Evolutionary conservation across 2,329 filamentous ascomycete genomes (phyloP).

Genomic region (Exophiala spinifera): DNA sequence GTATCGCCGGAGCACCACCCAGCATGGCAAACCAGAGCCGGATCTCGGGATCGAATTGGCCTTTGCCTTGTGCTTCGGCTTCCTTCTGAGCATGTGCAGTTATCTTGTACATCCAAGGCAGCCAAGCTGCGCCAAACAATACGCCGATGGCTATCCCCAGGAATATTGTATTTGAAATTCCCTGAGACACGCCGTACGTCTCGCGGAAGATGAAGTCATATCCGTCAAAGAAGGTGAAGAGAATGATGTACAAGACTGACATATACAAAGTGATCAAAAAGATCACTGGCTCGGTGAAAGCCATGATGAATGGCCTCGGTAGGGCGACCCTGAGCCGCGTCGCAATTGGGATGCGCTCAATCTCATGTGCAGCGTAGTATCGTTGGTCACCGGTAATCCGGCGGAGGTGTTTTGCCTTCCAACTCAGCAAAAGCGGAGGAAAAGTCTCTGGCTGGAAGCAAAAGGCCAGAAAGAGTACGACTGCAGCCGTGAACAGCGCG

Average conservation of each 20-base stretch:
- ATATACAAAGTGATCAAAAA: conserved; percentile 32
- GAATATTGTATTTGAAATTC: conserved; percentile 48
- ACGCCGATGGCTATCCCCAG: conserved; percentile 47
- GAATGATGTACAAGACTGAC: conserved; percentile 33
- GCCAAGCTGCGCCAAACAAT: conserved; percentile 35
- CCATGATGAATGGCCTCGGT: conserved; percentile 49
- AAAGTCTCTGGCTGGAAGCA: conserved; percentile 53
- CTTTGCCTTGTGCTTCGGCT: conserved; percentile 39
- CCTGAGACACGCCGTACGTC: conserved; percentile 47
- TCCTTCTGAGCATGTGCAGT: conserved; percentile 43
- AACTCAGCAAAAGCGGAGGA: conserved; percentile 44
- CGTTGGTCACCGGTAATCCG: conserved; percentile 44
- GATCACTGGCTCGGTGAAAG: conserved; percentile 43
- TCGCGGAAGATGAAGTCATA: conserved; percentile 53
- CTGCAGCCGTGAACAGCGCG: conserved; percentile 38
- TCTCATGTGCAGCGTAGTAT: conserved; percentile 48
- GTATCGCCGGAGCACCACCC: conserved; percentile 46
- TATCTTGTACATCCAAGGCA: conserved; percentile 47
- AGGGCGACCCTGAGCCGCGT: conserved; percentile 42
- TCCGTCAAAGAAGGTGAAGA: conserved; percentile 44
- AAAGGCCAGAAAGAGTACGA: conserved; percentile 36
- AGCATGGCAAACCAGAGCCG: conserved; percentile 55
- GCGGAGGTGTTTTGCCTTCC: conserved; percentile 45
- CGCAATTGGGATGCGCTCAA: conserved; percentile 40
- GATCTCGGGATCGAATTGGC: conserved; percentile 50